phyloP scores from a whole-genome alignment of 2,329 filamentous ascomycete genomes.

The Fusarium oligoseptatum region DNA sequence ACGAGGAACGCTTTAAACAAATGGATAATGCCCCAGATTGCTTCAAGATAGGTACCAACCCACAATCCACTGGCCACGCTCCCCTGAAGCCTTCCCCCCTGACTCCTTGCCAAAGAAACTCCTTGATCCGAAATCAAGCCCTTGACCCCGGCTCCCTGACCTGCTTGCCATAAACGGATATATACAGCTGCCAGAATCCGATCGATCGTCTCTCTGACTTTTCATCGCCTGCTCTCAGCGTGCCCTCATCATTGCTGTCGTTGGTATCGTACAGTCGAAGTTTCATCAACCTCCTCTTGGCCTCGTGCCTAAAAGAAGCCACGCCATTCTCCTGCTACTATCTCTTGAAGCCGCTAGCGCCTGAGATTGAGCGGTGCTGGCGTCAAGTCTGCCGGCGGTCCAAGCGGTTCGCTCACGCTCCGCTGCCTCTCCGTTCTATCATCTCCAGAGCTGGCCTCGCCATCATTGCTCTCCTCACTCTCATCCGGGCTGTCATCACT shows the following conservation, averaged over 20 bases:
- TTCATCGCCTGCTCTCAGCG: background rate
- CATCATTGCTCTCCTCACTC: conserved; percentile 59
- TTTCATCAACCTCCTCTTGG: conserved; percentile 10
- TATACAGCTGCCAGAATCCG: conserved; percentile 29
- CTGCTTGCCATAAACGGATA: conserved; percentile 18
- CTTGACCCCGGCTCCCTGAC: conserved; percentile 15
- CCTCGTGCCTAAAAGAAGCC: background rate
- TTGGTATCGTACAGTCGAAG: conserved; percentile 38
- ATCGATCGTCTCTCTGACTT: conserved; percentile 3
- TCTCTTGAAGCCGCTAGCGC: conserved; percentile 32
- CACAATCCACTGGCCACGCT: conserved; percentile 6
- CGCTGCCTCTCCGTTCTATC: conserved; percentile 71
- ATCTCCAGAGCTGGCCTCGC: conserved; percentile 60
- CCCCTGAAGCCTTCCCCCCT: conserved; percentile 4
- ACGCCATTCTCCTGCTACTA: background rate
- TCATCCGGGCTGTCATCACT: conserved; percentile 66
- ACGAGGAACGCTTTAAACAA: background rate
- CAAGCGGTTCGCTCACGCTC: conserved; percentile 62
- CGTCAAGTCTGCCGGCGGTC: conserved; percentile 50
- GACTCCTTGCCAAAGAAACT: conserved; percentile 30
- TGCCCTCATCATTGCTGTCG: conserved; percentile 31
- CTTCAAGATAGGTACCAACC: conserved; percentile 20
- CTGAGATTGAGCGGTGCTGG: conserved; percentile 52
- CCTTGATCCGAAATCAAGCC: conserved; percentile 26
- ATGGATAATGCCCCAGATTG: conserved; percentile 4